Evolutionary conservation across 306 rosid species (phyloP), one percentile per base, ranked within the genome.

Genomic region (Cucurbita argyrosperma): DNA sequence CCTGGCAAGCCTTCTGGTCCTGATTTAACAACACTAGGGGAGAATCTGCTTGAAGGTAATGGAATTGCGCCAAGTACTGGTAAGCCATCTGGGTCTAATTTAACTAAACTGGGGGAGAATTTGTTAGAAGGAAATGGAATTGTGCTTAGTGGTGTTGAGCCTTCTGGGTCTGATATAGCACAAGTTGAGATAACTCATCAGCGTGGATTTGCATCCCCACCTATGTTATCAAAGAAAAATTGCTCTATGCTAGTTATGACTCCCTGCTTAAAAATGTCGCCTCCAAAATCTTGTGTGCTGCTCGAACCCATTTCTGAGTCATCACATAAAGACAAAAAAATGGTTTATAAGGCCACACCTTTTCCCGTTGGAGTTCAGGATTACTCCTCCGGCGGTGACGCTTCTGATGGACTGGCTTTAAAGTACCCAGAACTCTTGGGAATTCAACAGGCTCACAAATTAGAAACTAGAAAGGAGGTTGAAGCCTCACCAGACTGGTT

Each of bases 211-310:
- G 75, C 60, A 57, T 85, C 92, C 80, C 84, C 86, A 0, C 58
- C 83, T 1, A 11, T 49, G 72, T 68, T 72, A 50, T 55, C 86
- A 6, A 83, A 78, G 71, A 79, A 76, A 79, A 85, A 82, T 3
- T 67, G 82, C 14, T 88, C 92, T 75, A 74, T 81, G 83, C 71
- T 88, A 65, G 80, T 82, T 72, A 82, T 77, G 90, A 95, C 96
- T 71, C 96, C 99, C 14, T 76, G 96, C 85, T 76, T 80, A 4
- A 89, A 85, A 83, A 83, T 89, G 87, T 95, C 96, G 7, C 99
- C 97, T 35, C 97, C 96, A 10, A 91, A 83, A 80, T 88, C 97
- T 56, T 95, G 97, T 79, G 85, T 88, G 57, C 23, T 95, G 84
- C 97, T 91, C 54, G 97, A 91, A 86, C 91, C 95, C 35, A 78